Conservation (phyloP, 1,139 yeast species). For the Suhomyces bolitotheri region DNA sequence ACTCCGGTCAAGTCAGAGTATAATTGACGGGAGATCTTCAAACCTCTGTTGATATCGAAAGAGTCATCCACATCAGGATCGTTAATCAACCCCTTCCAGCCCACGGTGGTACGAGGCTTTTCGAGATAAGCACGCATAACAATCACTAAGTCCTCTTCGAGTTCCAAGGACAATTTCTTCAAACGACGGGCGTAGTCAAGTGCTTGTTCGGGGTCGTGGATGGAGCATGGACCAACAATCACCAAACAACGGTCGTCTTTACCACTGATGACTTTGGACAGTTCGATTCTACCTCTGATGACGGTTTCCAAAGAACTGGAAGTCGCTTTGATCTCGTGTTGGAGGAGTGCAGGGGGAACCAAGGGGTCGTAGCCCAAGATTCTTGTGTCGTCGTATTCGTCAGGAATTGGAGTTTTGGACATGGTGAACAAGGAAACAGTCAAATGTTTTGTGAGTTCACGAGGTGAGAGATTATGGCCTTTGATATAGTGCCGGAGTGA, state of each 20-base stretch:
- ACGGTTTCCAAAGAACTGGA: constrained; percentile 65
- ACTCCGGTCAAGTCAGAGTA: constrained; percentile 78
- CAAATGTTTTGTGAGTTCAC: too few species aligned
- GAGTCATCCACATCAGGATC: constrained; percentile 94
- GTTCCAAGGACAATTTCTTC: constrained; percentile 64
- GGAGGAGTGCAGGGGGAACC: constrained; percentile 83
- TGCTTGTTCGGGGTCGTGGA: constrained; percentile 89
- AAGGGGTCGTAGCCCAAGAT: constrained; percentile 89
- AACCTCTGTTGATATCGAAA: constrained; percentile 93
- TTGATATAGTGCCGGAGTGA: background rate
- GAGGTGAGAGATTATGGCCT: too few species aligned
- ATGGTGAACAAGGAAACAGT: too few species aligned
- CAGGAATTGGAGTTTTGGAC: constrained; percentile 57
- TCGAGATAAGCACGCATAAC: constrained; percentile 97
- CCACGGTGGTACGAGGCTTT: constrained; percentile 98
- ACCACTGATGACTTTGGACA: constrained; percentile 69
- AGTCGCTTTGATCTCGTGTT: constrained; percentile 74
- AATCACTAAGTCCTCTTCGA: constrained; percentile 72
- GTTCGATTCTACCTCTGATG: constrained; percentile 71
- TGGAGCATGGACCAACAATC: constrained; percentile 93
- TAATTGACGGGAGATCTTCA: constrained; percentile 81
- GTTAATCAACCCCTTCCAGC: constrained; percentile 97
- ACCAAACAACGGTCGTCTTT: constrained; percentile 80
- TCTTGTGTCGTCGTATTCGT: constrained; percentile 84
- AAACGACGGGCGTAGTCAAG: constrained; percentile 80